Evolutionary conservation across 257 asterid genomes (phyloP), one percentile per base, ranked within the genome.

Genomic region (Solanum microdontum): DNA sequence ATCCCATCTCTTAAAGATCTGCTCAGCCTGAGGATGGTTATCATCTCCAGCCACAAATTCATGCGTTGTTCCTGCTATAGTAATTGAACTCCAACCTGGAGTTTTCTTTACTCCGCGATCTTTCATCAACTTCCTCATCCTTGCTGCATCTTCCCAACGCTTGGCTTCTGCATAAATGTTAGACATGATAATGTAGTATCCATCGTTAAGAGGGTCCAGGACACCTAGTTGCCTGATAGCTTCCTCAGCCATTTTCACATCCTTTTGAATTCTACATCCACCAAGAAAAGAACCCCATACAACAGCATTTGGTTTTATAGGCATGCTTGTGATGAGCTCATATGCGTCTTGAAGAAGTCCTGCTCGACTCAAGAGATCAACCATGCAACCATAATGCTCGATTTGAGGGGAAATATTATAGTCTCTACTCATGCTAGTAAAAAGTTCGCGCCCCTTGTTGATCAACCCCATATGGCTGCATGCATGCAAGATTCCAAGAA

Each of bases 351-450:
- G 86, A n/a, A 95, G 90, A 62, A 90, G 91, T 83, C 97, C 97
- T 10, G 88, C 93, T 9, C 98, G 93, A 84, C 98, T 92, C 32
- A 94, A 77, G 37, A 95, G 90, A 90, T 95, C 98, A 88, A 94
- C 94, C 96, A 95, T 92, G 91, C 98, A 95, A 64, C 97, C 98
- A 39, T 94, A 93, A 89, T 93, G 97, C 88, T 95, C 94, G 30
- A 94, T 91, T 69, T 88, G 64, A 14, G 97, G 96, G 13, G n/a
- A 43, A 66, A 92, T 88, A 21, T 90, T 91, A 45, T 87, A 92
- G 51, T 91, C 95, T 83, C 83, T 86, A 82, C 90, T 89, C 98
- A 95, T 94, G 89, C 93, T 90, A 11, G 89, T 11, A 13, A 94
- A 95, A 89, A 91, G 87, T 5, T 88, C 89, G 11, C 90, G 90